phyloP scores from a whole-genome alignment of 2,329 filamentous ascomycete species.

The Chlorencoelia australis region DNA sequence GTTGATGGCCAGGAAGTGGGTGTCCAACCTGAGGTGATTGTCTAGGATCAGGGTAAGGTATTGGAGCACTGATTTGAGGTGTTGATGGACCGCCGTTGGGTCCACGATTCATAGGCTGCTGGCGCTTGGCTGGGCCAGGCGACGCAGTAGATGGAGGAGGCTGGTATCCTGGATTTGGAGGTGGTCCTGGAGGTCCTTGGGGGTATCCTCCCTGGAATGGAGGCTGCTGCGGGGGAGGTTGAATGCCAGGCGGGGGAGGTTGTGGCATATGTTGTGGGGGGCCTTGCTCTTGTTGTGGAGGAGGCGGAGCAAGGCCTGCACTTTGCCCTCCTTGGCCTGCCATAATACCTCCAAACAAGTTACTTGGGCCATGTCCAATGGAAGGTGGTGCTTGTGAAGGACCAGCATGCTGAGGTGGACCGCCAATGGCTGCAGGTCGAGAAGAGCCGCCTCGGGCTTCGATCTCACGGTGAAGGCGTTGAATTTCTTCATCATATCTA shows the following conservation, averaged over 20 bases:
- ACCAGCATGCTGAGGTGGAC: conserved; percentile 65
- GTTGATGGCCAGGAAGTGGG: conserved; percentile 59
- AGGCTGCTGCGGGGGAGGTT: conserved; percentile 48
- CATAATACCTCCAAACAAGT: conserved; percentile 95
- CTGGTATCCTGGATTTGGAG: conserved; percentile 61
- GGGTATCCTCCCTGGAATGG: conserved; percentile 51
- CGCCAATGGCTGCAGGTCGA: conserved; percentile 59
- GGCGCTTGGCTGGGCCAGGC: conserved; percentile 63
- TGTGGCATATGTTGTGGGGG: conserved; percentile 46
- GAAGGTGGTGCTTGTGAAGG: conserved; percentile 74
- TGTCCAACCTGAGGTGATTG: conserved; percentile 83
- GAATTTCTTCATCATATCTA: conserved; percentile 91
- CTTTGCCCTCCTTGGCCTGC: conserved; percentile 74
- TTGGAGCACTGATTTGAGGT: conserved; percentile 81
- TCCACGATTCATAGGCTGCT: conserved; percentile 55
- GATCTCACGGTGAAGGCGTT: conserved; percentile 77
- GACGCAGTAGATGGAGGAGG: conserved; percentile 78
- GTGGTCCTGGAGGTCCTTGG: conserved; percentile 44
- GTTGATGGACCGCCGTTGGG: conserved; percentile 70
- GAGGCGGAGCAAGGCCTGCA: conserved; percentile 73
- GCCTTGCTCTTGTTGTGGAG: conserved; percentile 34
- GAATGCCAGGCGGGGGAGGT: conserved; percentile 39
- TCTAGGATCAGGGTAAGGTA: conserved; percentile 73
- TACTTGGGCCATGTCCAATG: conserved; percentile 78
- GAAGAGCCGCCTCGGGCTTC: conserved; percentile 57